Conservation (phyloP, 805 yeast species). For the Hanseniaspora singularis region DNA sequence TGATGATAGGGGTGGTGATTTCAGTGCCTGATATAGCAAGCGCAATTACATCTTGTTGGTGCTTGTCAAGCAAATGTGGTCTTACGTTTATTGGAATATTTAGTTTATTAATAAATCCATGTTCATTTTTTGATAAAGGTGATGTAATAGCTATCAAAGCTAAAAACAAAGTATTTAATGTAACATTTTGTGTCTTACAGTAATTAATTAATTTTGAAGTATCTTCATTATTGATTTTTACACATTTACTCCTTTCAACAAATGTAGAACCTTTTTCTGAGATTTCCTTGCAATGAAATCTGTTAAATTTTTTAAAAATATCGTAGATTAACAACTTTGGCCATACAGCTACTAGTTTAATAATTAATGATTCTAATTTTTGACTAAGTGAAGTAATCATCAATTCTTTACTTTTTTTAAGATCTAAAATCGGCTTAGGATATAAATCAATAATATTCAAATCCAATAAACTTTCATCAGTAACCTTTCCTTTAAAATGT, state of each 20-base stretch:
- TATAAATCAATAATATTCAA: slow-evolving; percentile 3
- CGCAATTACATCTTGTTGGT: not conserved
- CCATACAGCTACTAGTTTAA: too few species aligned
- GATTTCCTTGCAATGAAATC: not conserved
- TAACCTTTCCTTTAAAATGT: not conserved
- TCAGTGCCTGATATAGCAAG: slow-evolving; percentile 8
- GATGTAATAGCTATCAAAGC: slow-evolving; percentile 1
- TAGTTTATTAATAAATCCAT: not conserved
- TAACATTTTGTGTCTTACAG: slow-evolving; percentile 2
- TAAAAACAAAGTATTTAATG: slow-evolving; percentile 1
- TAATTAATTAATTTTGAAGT: not conserved
- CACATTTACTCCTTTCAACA: not conserved
- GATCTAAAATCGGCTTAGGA: not conserved
- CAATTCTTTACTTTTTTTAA: too few species aligned
- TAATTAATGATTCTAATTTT: too few species aligned
- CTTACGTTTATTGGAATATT: slow-evolving; percentile 12
- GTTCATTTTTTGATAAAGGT: not conserved
- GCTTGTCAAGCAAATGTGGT: not conserved
- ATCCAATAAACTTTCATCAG: not conserved
- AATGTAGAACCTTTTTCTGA: not conserved
- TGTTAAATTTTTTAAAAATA: not conserved
- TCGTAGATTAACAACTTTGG: not conserved
- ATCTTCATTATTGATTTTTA: not conserved
- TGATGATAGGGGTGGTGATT: not conserved
- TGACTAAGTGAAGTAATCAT: too few species aligned